Base-by-base conservation (phyloP, 306 rosid species). In the Quercus mongolica region DNA sequence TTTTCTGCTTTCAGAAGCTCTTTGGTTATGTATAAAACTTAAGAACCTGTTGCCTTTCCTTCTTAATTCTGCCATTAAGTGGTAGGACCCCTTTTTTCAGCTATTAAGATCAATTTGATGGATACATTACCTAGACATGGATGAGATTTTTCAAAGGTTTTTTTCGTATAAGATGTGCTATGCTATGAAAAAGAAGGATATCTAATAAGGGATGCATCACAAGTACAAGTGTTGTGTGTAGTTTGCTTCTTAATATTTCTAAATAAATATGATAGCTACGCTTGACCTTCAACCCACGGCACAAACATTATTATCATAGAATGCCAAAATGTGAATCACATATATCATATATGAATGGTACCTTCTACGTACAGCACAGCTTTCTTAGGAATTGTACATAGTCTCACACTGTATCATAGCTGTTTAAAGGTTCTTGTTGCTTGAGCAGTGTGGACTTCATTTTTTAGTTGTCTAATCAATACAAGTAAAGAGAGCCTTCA, bases 231-330 rank as follows among this genome's bases (percentile, higher is more conserved):
- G 30, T 51, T 20, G 21, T 57, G 13, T 3, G n/a, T 56, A 11
- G 70, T 78, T 78, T 56, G 56, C 25, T 44, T 23, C 28, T 23
- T 23, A 59, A 69, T 67, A 56, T 46, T 12, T 59, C 44, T 14
- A 21, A 59, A 46, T 52, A 26, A 72, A 72, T 73, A n/a, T 73
- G 78, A 72, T n/a, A 79, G 52, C 55, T 71, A 72, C 21, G 28
- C 6, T n/a, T 72, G 35, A 51, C 82, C 82, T 72, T 72, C 21
- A 52, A 5, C 35, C 58, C 67, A 79, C 56, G 78, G 82, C 82
- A 71, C 2, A 1, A 5, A 41, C 69, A 38, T 38, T 38, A 74
- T 59, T 5, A 20, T 9, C 30, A 23, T 25, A 9, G 17, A 12
- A 23, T 25, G 35, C 17, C 3, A 61, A 25, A 25, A 23, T 61